Evolutionary conservation across 2,329 filamentous ascomycete species (phyloP), one percentile per base, ranked within the genome.

Genomic region (Pseudocercospora pini-densiflorae): DNA sequence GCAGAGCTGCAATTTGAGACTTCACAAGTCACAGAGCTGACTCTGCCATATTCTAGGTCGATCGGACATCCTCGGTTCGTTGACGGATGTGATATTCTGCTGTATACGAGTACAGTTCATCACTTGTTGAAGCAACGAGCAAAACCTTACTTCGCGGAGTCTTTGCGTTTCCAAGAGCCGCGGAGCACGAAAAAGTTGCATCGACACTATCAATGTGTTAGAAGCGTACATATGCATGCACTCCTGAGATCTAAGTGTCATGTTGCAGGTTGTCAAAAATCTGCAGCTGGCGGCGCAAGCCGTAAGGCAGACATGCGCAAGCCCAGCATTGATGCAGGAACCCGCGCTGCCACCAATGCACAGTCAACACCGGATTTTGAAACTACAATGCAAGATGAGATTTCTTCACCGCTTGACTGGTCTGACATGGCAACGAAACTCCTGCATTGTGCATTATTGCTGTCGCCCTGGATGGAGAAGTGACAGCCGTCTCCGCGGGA

Each of bases 391-490:
- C 51, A 31, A n/a, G 24, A 54, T 24, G 45, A 54, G 23, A 36
- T 36, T 21, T 58, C 24, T 40, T 36, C 54, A 58, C 54, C 54
- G 54, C 54, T 19, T 58, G 54, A 58, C 51, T 55, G 51, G 51
- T 55, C 51, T 55, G 51, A 21, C 24, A 55, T 55, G 24, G 16
- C 51, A 5, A n/a, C 19, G 19, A 40, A 24, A 16, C 24, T 33
- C 55, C 31, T 21, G 55, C 31, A 43, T 43, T 40, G 31, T 40
- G 29, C 55, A 58, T 58, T 24, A 16, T 36, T 23, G 33, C 33
- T 36, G 16, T 12, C 55, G 24, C 4, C 31, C 55, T 40, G 55
- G 31, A 23, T 58, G 31, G 31, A 43, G 55, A 58, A 19, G 10
- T 31, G 27, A 55, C 27, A 55, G 51, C 27, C 27, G 24, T 58